Conservation (phyloP, 2,329 filamentous ascomycete species). For the Fusarium sp. region DNA sequence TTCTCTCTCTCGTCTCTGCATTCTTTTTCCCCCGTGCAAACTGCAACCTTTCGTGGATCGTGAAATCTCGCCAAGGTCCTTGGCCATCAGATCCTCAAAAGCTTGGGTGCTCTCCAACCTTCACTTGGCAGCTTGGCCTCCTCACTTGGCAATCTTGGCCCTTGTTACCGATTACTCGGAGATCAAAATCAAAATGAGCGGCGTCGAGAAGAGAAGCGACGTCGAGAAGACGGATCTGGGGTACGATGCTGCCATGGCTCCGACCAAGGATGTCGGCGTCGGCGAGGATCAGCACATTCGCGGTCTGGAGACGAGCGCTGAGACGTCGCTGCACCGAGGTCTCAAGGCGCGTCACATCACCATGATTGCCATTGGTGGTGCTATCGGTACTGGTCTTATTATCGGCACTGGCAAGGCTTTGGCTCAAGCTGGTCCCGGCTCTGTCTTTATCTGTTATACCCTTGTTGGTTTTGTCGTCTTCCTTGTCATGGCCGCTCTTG, state of each 20-base stretch:
- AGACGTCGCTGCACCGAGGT: slow-evolving; percentile 64
- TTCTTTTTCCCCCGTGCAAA: not conserved
- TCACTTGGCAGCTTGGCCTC: slow-evolving; percentile 25
- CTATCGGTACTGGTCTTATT: slow-evolving; percentile 80
- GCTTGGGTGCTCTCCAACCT: slow-evolving; percentile 17
- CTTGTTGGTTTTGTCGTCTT: slow-evolving; percentile 80
- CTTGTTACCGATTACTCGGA: not conserved
- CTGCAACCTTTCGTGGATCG: slow-evolving; percentile 22
- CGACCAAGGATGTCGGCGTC: slow-evolving; percentile 25
- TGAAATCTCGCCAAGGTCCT: slow-evolving; percentile 24
- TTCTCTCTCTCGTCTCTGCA: not conserved
- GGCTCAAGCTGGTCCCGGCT: slow-evolving; percentile 69
- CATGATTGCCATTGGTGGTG: slow-evolving; percentile 79
- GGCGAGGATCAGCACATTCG: slow-evolving; percentile 56
- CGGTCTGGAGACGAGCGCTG: slow-evolving; percentile 63
- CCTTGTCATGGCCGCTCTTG: slow-evolving; percentile 83
- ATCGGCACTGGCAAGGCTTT: slow-evolving; percentile 74
- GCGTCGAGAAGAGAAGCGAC: slow-evolving; percentile 36
- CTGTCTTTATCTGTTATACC: slow-evolving; percentile 79
- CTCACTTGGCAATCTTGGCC: slow-evolving; percentile 28
- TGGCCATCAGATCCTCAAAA: slow-evolving; percentile 8
- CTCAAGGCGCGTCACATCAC: slow-evolving; percentile 68
- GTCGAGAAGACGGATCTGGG: slow-evolving; percentile 46
- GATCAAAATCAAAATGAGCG: slow-evolving; percentile 20
- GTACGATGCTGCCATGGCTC: slow-evolving; percentile 35